Evolutionary conservation across 1,284 basidiomycete species (phyloP), one percentile per base, ranked within the genome.

Genomic region (Coriolopsis trogii): DNA sequence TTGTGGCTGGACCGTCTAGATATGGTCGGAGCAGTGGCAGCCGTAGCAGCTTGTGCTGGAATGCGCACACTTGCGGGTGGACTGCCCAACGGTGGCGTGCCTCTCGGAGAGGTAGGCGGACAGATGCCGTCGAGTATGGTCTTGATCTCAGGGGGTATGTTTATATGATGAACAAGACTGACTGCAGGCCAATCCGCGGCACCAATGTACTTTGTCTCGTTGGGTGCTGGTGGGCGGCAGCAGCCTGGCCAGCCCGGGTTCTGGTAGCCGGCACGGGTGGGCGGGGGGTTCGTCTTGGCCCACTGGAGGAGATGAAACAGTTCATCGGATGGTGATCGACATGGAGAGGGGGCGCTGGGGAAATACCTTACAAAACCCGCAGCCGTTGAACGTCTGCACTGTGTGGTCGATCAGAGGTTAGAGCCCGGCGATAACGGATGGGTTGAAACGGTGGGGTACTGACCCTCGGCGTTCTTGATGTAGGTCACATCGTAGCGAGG

Each of bases 221-320:
- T 71, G 8, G 72, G 58, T 20, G 70, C 72, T 1, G 89, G 89
- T 0, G 89, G 74, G 18, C 89, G 82, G 74, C 89, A 91, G 73
- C 89, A 91, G 26, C 89, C 89, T 45, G 89, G 89, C 89, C 89
- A 92, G 30, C 89, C 89, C 34, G 78, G 79, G 64, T 91, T 91
- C 63, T 77, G 73, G 63, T 78, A 79, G 13, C 81, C 80, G 36
- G 79, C 70, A 41, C 72, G 70, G 60, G 81, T 82, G 41, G 78
- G 63, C 3, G 77, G 72, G 13, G 82, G 80, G 61, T 77, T 80
- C 16, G 73, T 76, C 55, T 76, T 76, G 54, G 87, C 86, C 86
- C 86, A 89, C 88, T 90, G 67, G 41, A 44, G 23, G 25, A 24
- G 21, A 49, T 48, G 48, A 55, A 55, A 63, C 43, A 62, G 49